Conservation (phyloP, 2,329 filamentous ascomycete genomes). For the Ophiostoma quercus region DNA sequence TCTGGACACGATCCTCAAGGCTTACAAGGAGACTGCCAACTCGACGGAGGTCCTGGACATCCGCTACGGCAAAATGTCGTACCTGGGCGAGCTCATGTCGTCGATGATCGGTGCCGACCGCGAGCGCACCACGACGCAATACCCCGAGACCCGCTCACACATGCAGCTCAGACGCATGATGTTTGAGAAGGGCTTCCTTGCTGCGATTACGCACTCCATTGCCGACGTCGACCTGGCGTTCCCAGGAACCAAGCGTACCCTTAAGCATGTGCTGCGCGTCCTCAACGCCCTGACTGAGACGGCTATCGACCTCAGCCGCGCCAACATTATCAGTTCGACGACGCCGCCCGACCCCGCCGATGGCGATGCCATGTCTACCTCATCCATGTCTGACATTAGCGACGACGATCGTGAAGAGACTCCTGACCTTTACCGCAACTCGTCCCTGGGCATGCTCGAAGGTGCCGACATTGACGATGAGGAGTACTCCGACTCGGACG, state of each 20-base stretch:
- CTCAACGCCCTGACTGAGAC: conserved; percentile 82
- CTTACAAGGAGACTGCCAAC: conserved; percentile 79
- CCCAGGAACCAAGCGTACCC: conserved; percentile 83
- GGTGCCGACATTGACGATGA: conserved; percentile 68
- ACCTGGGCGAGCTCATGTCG: conserved; percentile 84
- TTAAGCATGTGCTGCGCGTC: conserved; percentile 92
- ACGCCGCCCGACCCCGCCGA: conserved; percentile 66
- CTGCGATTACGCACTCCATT: conserved; percentile 82
- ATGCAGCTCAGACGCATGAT: conserved; percentile 87
- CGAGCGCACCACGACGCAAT: conserved; percentile 52
- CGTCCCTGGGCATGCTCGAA: conserved; percentile 90
- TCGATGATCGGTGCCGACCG: conserved; percentile 82
- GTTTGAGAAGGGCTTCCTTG: conserved; percentile 96
- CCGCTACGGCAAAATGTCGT: conserved; percentile 83
- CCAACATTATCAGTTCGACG: conserved; percentile 60
- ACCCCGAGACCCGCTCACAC: conserved; percentile 53
- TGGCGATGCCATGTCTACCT: conserved; percentile 81
- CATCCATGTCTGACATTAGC: conserved; percentile 82
- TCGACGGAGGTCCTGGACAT: conserved; percentile 75
- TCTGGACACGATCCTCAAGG: conserved; percentile 83
- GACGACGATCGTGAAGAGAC: conserved; percentile 89
- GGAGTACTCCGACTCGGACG: conserved; percentile 64
- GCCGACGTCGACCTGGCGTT: conserved; percentile 95
- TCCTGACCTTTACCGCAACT: conserved; percentile 94
- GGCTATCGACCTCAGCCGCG: conserved; percentile 77